These are phyloP conservation scores for Cryptococcus hybrid DNA, from an alignment of 1,284 basidiomycete genomes.

Conservation along the genomic window DNA sequence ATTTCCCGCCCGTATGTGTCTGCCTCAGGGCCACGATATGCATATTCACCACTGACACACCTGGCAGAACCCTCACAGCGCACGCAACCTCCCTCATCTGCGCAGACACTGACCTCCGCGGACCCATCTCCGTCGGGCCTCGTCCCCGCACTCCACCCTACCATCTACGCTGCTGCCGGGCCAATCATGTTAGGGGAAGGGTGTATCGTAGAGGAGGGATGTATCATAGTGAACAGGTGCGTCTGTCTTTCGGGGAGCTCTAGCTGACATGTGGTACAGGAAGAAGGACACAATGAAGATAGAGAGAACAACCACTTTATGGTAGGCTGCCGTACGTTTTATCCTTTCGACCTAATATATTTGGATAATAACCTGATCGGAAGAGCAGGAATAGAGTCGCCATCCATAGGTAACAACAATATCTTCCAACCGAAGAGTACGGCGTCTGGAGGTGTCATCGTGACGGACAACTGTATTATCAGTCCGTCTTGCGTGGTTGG, in stretches of 20 bases:
- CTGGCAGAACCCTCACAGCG: constrained; percentile 54
- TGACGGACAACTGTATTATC: constrained; percentile 76
- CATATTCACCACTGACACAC: too few species aligned
- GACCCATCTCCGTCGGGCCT: constrained; percentile 86
- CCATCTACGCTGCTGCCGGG: constrained; percentile 81
- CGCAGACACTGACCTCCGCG: constrained; percentile 83
- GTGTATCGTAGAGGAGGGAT: constrained; percentile 89
- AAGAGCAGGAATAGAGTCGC: constrained; percentile 73
- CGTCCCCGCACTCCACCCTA: too few species aligned
- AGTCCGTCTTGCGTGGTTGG: constrained; percentile 55
- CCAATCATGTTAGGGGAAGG: constrained; percentile 80
- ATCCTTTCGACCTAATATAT: constrained; percentile 1
- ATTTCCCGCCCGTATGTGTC: not conserved
- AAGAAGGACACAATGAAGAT: constrained; percentile 52
- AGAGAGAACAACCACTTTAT: constrained; percentile 88
- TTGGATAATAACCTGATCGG: not conserved
- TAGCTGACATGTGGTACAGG: not conserved
- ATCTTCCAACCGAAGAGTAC: constrained; percentile 76
- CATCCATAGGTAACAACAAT: constrained; percentile 77
- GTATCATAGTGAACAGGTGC: constrained; percentile 70
- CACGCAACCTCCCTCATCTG: constrained; percentile 80
- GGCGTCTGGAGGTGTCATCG: constrained; percentile 71
- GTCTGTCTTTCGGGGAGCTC: not conserved
- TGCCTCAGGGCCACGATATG: too few species aligned
- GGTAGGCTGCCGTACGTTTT: constrained; percentile 74